phyloP scores from a whole-genome alignment of 2,329 filamentous ascomycete species.

The Zopfia rhizophila region DNA sequence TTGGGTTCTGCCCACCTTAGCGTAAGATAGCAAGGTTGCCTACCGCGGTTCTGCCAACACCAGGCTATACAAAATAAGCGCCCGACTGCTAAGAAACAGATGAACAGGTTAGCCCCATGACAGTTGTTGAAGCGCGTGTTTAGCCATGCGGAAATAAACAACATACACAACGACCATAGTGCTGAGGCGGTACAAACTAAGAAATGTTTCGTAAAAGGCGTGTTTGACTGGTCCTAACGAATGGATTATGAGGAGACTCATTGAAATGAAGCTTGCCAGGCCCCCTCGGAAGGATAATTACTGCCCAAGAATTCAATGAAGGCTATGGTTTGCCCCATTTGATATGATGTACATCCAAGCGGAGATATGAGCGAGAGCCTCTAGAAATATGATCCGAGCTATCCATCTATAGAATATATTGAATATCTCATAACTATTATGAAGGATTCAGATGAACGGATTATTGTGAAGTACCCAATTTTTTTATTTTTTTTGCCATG shows the following conservation, averaged over 20 bases:
- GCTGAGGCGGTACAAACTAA: conserved; percentile 73
- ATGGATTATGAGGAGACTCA: conserved; percentile 70
- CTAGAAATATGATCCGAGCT: conserved; percentile 75
- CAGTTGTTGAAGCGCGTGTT: conserved; percentile 67
- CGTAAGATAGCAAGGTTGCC: too few species aligned
- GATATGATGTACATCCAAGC: conserved; percentile 63
- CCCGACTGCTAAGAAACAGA: conserved; percentile 71
- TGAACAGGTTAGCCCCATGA: conserved; percentile 68
- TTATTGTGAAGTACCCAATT: conserved; percentile 81
- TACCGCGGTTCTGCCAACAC: too few species aligned
- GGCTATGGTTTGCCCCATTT: conserved; percentile 40
- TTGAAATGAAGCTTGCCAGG: conserved; percentile 67
- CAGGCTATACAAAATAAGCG: conserved; percentile 65
- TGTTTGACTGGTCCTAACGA: conserved; percentile 75
- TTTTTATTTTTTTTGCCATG: too few species aligned
- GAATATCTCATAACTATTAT: conserved; percentile 80
- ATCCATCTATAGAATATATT: conserved; percentile 82
- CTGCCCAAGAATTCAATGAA: conserved; percentile 41
- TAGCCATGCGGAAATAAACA: conserved; percentile 70
- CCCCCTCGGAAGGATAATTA: conserved; percentile 65
- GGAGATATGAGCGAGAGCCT: conserved; percentile 71
- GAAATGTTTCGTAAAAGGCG: conserved; percentile 82
- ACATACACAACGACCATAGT: conserved; percentile 68
- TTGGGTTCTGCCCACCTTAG: too few species aligned
- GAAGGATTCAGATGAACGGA: conserved; percentile 73